Conservation (phyloP, 73 alveolate genomes). For the Paramecium octaurelia region DNA sequence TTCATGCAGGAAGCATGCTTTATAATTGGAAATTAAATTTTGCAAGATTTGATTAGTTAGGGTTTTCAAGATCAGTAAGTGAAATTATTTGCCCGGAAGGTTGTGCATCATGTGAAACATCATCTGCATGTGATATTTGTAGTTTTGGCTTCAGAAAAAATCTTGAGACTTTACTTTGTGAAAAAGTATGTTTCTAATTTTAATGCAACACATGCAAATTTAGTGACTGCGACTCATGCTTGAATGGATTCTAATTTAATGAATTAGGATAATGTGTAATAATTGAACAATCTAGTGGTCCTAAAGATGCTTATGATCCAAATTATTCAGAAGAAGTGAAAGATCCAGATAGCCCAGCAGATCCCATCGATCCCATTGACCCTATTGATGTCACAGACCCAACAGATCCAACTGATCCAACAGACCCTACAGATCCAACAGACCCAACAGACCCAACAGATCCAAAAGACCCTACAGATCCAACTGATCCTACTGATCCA, state of each 20-base stretch:
- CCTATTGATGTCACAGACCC: not conserved
- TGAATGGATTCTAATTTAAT: not conserved
- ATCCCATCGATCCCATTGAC: not conserved
- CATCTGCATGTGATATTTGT: not conserved
- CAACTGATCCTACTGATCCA: not conserved
- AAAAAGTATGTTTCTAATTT: not conserved
- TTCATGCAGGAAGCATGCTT: not conserved
- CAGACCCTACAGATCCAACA: not conserved
- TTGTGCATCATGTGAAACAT: not conserved
- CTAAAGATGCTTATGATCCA: not conserved
- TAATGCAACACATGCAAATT: not conserved
- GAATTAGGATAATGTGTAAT: not conserved
- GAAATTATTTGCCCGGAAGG: not conserved
- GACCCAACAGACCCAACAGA: not conserved
- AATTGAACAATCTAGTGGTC: not conserved
- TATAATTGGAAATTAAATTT: not conserved
- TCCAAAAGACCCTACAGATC: not conserved
- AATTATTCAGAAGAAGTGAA: not conserved
- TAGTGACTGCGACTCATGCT: not conserved
- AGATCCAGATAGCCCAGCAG: not conserved
- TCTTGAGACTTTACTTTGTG: not conserved
- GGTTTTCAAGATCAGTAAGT: not conserved
- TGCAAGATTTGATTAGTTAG: not conserved
- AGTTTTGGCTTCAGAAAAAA: not conserved
- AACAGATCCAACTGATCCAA: not conserved